phyloP scores from a whole-genome alignment of 768 basidiomycete species.

The Boletus sp. region DNA sequence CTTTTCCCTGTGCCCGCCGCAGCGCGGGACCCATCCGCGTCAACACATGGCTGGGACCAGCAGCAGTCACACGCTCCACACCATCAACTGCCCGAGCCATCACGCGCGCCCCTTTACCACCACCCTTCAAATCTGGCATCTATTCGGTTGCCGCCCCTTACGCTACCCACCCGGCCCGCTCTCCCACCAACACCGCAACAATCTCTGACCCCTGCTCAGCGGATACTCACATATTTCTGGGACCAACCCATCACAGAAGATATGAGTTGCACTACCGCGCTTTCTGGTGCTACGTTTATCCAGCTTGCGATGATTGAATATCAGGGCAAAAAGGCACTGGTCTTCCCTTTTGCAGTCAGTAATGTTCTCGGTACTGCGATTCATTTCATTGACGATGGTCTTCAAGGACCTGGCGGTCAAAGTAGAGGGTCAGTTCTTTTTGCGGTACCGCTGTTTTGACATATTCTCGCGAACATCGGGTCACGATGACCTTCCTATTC shows the following conservation, averaged over 20 bases:
- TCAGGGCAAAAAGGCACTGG: constrained; percentile 48
- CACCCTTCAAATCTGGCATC: constrained; percentile 12
- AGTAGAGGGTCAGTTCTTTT: constrained; percentile 61
- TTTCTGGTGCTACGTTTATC: constrained; percentile 63
- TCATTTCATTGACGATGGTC: constrained; percentile 1
- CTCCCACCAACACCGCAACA: constrained; percentile 4
- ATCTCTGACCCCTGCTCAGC: constrained; percentile 22
- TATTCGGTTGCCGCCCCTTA: constrained; percentile 24
- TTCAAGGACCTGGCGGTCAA: constrained; percentile 66
- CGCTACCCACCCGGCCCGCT: constrained; percentile 11
- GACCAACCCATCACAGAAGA: constrained; percentile 45
- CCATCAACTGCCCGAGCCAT: constrained; percentile 2
- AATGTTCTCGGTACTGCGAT: not conserved
- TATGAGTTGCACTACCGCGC: constrained; percentile 43
- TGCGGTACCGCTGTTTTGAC: constrained; percentile 73
- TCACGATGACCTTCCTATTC: constrained; percentile 39
- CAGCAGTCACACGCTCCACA: constrained; percentile 13
- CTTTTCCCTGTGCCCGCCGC: constrained; percentile 57
- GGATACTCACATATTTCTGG: constrained; percentile 44
- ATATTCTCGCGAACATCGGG: constrained; percentile 42
- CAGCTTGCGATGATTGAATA: constrained; percentile 55
- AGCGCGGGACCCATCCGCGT: constrained; percentile 5
- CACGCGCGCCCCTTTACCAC: constrained; percentile 15
- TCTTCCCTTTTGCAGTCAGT: constrained; percentile 65
- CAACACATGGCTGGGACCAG: constrained; percentile 8